Evolutionary conservation across 495 filamentous ascomycete genomes (phyloP), one percentile per base, ranked within the genome.

Genomic region (Aspergillus bridgeri): DNA sequence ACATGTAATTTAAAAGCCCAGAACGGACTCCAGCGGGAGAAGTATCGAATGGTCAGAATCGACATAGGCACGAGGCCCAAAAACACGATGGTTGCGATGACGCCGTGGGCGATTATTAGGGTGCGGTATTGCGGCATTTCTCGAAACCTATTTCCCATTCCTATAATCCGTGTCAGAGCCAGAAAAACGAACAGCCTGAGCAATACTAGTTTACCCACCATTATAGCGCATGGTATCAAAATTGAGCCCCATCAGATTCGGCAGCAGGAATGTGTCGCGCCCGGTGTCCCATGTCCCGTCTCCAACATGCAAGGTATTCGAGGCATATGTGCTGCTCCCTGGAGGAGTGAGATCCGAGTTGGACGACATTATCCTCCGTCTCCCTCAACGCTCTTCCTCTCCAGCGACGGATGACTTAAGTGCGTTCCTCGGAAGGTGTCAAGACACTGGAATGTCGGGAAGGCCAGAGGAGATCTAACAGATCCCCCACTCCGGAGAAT

Each of bases 171-270:
- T 60, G 49, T 59, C 54, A 48, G 38, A 33, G 46, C 17, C 6
- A 24, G 56, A 20, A 24, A 20, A 24, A 6, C 25, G 19, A 21
- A 52, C 33, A 42, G 19, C 13, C 2, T 2, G 27, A 33, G 27
- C 27, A 21, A 20, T 8, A 18, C 15, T 2, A 33, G 54, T 19
- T 19, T 8, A 68, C 83, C 65, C 74, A 94, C 92, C 92, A 85
- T 96, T 96, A 74, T 95, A 96, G 72, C 81, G 85, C 87, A 91
- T 96, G n/a, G 91, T 96, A 53, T 87, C 90, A 72, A 92, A 91
- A 71, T 96, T 96, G 17, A 95, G 68, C 2, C 91, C 92, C 69
- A 89, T 80, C 42, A 96, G 72, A 74, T 94, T 94, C 22, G 92
- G 92, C 47, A 96, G 74, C 48, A 96, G 79, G 72, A 96, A 96